Evolutionary conservation across 139 green algal species (phyloP), one percentile per base, ranked within the genome.

Genomic region (Closterium sp.): DNA sequence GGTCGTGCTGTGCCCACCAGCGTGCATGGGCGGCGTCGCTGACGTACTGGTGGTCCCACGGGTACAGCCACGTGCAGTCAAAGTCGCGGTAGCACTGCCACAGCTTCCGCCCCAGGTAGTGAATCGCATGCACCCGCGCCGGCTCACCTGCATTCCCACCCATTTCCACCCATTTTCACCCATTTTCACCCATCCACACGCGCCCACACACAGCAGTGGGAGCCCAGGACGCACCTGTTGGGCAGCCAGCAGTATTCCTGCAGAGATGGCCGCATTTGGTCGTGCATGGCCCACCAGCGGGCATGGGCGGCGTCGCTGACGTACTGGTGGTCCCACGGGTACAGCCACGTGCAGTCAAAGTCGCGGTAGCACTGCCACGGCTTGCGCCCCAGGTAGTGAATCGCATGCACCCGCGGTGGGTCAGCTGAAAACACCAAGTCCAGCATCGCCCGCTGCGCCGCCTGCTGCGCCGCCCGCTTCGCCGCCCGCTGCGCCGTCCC

Each of bases 361-460:
- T 89, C 87, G 13, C 29, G 28, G 87, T 50, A 89, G 31, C 87
- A 89, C 87, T 50, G 30, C 87, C 87, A 89, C 32, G 87, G 87
- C 32, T 89, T 89, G 31, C 30, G 1, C 9, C 87, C 87, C 32
- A 89, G 31, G 87, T 89, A 89, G 87, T 89, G 87, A 17, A 89
- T 89, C 28, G 3, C 31, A 62, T 89, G 31, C 31, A 42, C 50
- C 50, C 50, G 13, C 9, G 50, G 4, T 11, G 50, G 50, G 4
- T 73, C 50, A 10, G 50, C 50, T 27, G 50, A 73, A 73, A 73
- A 73, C 17, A 73, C 50, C 10, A 2, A 4, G 50, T 73, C 50
- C 9, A 73, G 13, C 17, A 24, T 21, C 50, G 13, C 50, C 17
- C 50, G 50, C 50, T 73, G 50, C 50, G 13, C 50, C 1, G 50